A percentile compares a stretch with the other conserved stretches of the same genome.
These are phyloP conservation scores for Pistacia integerrima DNA, from an alignment of 345 rosid genomes.

Conservation along the genomic window DNA sequence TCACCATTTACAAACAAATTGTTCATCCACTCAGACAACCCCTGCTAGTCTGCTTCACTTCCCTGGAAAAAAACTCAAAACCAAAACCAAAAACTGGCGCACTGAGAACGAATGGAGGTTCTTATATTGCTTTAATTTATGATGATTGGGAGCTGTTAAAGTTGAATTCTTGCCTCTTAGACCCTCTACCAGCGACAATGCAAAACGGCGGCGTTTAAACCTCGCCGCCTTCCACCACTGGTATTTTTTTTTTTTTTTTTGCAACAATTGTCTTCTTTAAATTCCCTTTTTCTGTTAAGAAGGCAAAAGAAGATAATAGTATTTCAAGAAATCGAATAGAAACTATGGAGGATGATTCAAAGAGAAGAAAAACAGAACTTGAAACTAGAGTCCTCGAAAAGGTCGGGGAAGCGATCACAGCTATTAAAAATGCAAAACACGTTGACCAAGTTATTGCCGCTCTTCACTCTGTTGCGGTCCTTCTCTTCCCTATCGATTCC, in stretches of 20 bases:
- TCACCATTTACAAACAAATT: too few species aligned
- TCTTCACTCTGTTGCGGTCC: conserved; percentile 73
- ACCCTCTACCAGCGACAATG: too few species aligned
- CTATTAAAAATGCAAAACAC: conserved; percentile 59
- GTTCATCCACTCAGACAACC: too few species aligned
- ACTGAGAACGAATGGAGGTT: too few species aligned
- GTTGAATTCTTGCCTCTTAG: too few species aligned
- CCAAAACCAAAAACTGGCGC: too few species aligned
- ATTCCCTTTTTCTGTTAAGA: neutral
- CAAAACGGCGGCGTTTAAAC: too few species aligned
- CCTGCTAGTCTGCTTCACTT: too few species aligned
- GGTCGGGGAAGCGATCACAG: conserved; percentile 56
- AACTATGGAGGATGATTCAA: conserved; percentile 32
- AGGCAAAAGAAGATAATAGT: neutral
- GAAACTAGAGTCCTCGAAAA: conserved; percentile 47
- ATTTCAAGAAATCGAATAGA: neutral
- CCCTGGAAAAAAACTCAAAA: too few species aligned
- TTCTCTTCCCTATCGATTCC: conserved; percentile 73
- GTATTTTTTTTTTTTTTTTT: too few species aligned
- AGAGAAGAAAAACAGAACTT: conserved; percentile 19
- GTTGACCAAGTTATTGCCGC: conserved; percentile 72
- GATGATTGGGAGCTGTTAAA: too few species aligned
- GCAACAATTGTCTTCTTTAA: neutral
- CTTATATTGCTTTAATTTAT: too few species aligned
- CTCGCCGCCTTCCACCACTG: neutral